Evolutionary conservation across 257 asterid species (phyloP), one percentile per base, ranked within the genome.

Genomic region (Rehmannia glutinosa): DNA sequence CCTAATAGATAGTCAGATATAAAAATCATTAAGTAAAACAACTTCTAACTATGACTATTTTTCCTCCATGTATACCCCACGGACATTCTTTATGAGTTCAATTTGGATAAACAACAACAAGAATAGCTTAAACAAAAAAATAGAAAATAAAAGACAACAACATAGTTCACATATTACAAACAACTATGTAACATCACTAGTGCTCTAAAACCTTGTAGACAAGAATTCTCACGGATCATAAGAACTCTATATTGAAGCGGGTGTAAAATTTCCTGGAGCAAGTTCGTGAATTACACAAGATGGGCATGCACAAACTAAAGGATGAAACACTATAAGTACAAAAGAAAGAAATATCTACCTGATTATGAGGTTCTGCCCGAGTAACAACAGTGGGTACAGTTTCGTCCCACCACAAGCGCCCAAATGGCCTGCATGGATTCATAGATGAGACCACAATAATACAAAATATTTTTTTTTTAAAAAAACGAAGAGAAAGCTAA

Each of bases 361-460:
- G 97, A 42, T 92, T 90, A 49, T 92, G 98, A 8, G 98, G 98
- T 32, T 90, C 91, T 0, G 98, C 98, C 2, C 98, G 83, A 15
- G 95, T 85, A 9, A 87, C 85, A 32, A 92, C 97, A 0, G 98
- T 92, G 2, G 98, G 86, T 21, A 92, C 96, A 0, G 86, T 92
- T 54, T 86, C 91, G n/a, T 92, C 95, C 96, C 96, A 89, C 98
- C 98, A 92, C 30, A 92, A 56, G 9, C 98, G 90, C 2, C 89
- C 90, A 80, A 92, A 92, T 4, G 98, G 98, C 77, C 98, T 92
- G 68, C 70, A 71, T 6, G 21, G 36, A 28, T 23, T 1, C 2
- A 61, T 41, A 63, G 21, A 27, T 2, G 19, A 64, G 36, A 9
- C 35, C 2, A 13, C 8, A 33, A 32, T 59, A 39, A 15, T 13